A percentile compares a stretch with the other conserved stretches of the same genome.
Conservation (phyloP, 495 filamentous ascomycete species). For the Geoglossum glabrum region DNA sequence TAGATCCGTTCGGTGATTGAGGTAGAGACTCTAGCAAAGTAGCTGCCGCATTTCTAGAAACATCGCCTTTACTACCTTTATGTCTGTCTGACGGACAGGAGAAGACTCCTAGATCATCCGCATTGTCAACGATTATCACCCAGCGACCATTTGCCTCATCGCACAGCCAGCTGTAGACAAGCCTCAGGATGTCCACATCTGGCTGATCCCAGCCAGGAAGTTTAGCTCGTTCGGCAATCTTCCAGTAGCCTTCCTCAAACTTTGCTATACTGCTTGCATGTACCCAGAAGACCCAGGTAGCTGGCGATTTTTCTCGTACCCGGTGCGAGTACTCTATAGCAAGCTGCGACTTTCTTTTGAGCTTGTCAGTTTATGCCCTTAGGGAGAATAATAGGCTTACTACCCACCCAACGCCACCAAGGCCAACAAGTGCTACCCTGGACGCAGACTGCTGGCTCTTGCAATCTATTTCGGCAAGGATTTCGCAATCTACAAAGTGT, state of each 20-base stretch:
- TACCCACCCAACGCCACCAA: constrained; percentile 31
- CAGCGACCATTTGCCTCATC: background rate
- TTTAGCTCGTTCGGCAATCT: constrained; percentile 16
- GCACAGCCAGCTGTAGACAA: constrained; percentile 2
- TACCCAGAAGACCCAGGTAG: constrained; percentile 27
- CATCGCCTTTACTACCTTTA: background rate
- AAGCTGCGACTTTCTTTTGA: constrained; percentile 29
- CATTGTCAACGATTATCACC: constrained; percentile 9
- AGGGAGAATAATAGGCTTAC: constrained; percentile 1
- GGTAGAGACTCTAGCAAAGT: constrained; percentile 8
- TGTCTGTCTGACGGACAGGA: background rate
- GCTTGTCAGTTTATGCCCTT: background rate
- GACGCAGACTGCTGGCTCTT: constrained; percentile 3
- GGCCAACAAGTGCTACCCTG: constrained; percentile 20
- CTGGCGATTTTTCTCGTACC: constrained; percentile 14
- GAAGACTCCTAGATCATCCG: constrained; percentile 6
- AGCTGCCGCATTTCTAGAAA: background rate
- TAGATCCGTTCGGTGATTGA: constrained; percentile 6
- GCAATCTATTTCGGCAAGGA: constrained; percentile 2
- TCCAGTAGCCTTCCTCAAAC: constrained; percentile 25
- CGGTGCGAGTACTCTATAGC: constrained; percentile 29
- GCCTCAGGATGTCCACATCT: constrained; percentile 11
- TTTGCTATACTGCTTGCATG: constrained; percentile 16
- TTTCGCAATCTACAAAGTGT: constrained; percentile 7
- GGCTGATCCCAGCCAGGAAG: constrained; percentile 4